Evolutionary conservation across 2,329 filamentous ascomycete genomes (phyloP), one percentile per base, ranked within the genome.

Genomic region (Colletotrichum cereale): DNA sequence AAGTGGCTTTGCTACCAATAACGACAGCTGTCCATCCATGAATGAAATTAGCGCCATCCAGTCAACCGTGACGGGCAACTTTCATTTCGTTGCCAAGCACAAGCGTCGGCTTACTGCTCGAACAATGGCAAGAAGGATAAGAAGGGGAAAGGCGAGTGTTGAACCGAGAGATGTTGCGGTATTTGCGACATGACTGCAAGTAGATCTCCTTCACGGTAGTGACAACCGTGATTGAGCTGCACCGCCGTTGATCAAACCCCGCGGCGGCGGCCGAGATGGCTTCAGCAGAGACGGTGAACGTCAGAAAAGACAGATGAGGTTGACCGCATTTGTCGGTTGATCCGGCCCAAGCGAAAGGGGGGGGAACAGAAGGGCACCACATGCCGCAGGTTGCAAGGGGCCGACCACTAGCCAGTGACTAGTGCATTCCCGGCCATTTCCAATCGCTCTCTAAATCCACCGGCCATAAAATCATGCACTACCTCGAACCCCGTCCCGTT

Each of bases 271-370:
- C 52, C 52, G 31, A n/a, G 11, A 36, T 44, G 18, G 50, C 26
- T 36, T 52, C 42, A 38, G 52, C 26, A 36, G 58, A 29, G 52
- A 58, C 50, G 55, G 64, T 40, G 48, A 61, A 70, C 53, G 53
- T 72, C 53, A 70, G 60, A 70, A 69, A 60, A 56, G 55, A 60
- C 69, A 70, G 48, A 56, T 53, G 65, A 70, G 53, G 61, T 72
- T 61, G 70, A 66, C 66, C 66, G 66, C 66, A 69, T 64, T 57
- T 61, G 66, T 72, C 69, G 66, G 66, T 71, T 72, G 70, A 61
- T 66, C 61, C 70, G 70, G 66, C 66, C 66, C 48, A 72, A 50
- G 61, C 61, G 66, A 40, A 57, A 57, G n/a, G 4, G 12, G 4
- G 11, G n/a, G 12, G 12, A 56, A 44, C 24, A 44, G 48, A 53